A percentile compares a stretch with the other conserved stretches of the same genome.
These are phyloP conservation scores for Ceratocystis colombiana DNA, from an alignment of 2,329 filamentous ascomycete genomes.

Conservation along the genomic window DNA sequence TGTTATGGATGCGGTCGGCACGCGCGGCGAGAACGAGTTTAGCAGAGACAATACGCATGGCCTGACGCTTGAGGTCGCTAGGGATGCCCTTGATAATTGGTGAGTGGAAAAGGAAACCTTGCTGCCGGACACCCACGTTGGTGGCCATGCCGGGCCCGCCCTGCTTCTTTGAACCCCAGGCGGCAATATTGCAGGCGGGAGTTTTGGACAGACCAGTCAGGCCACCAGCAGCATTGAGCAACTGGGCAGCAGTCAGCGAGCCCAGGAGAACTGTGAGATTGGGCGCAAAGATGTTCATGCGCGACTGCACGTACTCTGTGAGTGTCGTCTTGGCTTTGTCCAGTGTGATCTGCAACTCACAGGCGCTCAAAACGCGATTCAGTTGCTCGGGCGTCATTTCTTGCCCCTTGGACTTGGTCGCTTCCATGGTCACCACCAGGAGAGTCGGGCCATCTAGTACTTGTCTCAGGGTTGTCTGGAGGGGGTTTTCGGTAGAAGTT, in stretches of 20 bases:
- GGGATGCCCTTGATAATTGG: slow-evolving; percentile 79
- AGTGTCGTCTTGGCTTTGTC: slow-evolving; percentile 78
- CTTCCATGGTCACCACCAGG: slow-evolving; percentile 94
- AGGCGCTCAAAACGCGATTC: slow-evolving; percentile 62
- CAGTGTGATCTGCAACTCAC: slow-evolving; percentile 77
- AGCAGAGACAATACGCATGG: slow-evolving; percentile 85
- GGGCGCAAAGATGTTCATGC: slow-evolving; percentile 92
- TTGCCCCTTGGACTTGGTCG: slow-evolving; percentile 74
- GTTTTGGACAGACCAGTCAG: slow-evolving; percentile 82
- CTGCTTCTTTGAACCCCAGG: slow-evolving; percentile 81
- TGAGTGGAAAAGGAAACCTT: slow-evolving; percentile 88
- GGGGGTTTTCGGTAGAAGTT: slow-evolving; percentile 64
- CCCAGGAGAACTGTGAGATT: slow-evolving; percentile 87
- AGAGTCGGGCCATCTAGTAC: slow-evolving; percentile 81
- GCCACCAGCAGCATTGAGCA: slow-evolving; percentile 90
- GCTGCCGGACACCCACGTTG: slow-evolving; percentile 80
- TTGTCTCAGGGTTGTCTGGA: slow-evolving; percentile 63
- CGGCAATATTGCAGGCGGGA: slow-evolving; percentile 83
- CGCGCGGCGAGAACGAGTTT: slow-evolving; percentile 91
- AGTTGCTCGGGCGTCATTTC: slow-evolving; percentile 68
- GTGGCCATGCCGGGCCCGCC: slow-evolving; percentile 71
- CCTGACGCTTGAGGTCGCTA: slow-evolving; percentile 79
- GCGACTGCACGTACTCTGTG: slow-evolving; percentile 89
- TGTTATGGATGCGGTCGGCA: slow-evolving; percentile 75
- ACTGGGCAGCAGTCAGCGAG: slow-evolving; percentile 83